Evolutionary conservation across 805 yeast species (phyloP).

Genomic region (Candida pseudofarinosa): DNA sequence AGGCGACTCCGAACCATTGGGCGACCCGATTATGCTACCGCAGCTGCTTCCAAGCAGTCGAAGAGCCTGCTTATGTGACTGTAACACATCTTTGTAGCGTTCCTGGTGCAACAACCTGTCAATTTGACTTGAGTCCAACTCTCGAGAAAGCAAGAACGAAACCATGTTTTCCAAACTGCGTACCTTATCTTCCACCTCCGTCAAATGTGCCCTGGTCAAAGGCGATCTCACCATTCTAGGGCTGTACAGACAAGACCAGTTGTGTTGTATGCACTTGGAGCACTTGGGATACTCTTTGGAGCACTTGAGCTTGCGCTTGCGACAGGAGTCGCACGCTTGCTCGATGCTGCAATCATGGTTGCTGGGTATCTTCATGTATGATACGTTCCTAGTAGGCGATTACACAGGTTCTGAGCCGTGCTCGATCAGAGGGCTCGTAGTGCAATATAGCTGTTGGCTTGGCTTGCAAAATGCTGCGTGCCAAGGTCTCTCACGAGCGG

Average conservation of each 20-base stretch:
- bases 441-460: too few species aligned
- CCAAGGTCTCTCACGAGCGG: too few species aligned
- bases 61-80: constrained; percentile 2
- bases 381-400: too few species aligned
- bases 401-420: too few species aligned
- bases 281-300: constrained; percentile 77
- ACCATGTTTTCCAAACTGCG: constrained; percentile 27
- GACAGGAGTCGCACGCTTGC: constrained; percentile 79
- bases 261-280: constrained; percentile 65
- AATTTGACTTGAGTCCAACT: constrained; percentile 10
- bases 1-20: neutral
- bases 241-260: constrained; percentile 73
- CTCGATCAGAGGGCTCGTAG: too few species aligned
- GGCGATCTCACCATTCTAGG: constrained; percentile 80
- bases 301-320: constrained; percentile 75
- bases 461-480: too few species aligned
- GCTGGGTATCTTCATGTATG: constrained; percentile 1
- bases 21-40: constrained; percentile 1
- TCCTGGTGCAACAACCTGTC: constrained; percentile 13
- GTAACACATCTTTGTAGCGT: constrained; percentile 12
- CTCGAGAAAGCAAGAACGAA: constrained; percentile 27
- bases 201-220: constrained; percentile 73
- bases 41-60: neutral
- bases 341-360: constrained; percentile 28
- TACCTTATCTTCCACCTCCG: constrained; percentile 60